These are phyloP conservation scores for Deinandra increscens DNA, from an alignment of 129 eudicot species.

Conservation along the genomic window DNA sequence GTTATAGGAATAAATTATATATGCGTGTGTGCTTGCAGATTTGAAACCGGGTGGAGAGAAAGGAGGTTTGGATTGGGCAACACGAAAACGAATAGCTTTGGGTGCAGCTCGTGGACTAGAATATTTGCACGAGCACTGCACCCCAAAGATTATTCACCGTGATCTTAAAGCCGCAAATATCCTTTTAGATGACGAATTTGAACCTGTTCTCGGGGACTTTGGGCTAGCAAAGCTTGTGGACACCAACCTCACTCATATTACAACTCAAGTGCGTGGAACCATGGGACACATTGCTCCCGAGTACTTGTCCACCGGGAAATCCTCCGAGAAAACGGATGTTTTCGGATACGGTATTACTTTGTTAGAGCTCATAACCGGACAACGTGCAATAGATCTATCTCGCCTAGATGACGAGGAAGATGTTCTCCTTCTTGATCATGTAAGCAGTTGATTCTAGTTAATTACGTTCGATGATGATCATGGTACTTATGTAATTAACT, in stretches of 20 bases:
- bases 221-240: constrained; percentile 88
- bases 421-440: constrained; percentile 90
- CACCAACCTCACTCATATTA: constrained; percentile 65
- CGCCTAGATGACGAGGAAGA: constrained; percentile 97
- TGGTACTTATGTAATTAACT: too few species aligned
- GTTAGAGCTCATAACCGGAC: constrained; percentile 89
- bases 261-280: constrained; percentile 95
- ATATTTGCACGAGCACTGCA: constrained; percentile 89
- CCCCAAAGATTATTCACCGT: constrained; percentile 88
- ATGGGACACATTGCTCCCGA: constrained; percentile 99
- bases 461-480: too few species aligned
- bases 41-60: constrained; percentile 84
- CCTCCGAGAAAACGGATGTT: constrained; percentile 89
- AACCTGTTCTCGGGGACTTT: constrained; percentile 89
- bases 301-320: constrained; percentile 87
- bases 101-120: constrained; percentile 93
- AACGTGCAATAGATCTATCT: constrained; percentile 88
- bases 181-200: constrained; percentile 75
- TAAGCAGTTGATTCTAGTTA: constrained; percentile 33
- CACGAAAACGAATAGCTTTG: constrained; percentile 70
- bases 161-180: constrained; percentile 93
- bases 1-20: too few species aligned
- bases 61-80: constrained; percentile 83
- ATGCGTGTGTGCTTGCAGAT: constrained; percentile 23
- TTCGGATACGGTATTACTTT: constrained; percentile 92